Evolutionary conservation across 352 stramenopile species (phyloP).

Genomic region (Pythium brachiatum): DNA sequence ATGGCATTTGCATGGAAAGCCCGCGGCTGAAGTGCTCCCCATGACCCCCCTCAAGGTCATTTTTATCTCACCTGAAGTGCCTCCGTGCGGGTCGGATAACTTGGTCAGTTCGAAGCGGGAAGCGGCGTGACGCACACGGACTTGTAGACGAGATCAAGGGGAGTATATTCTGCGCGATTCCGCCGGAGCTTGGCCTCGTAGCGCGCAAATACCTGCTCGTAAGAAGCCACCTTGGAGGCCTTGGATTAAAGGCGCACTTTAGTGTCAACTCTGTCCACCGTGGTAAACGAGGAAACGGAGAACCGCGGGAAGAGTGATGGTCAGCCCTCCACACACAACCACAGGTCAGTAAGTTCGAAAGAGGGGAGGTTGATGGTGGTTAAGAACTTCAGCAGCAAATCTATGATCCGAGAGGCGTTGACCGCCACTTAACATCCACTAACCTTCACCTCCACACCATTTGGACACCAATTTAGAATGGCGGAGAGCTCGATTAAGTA

Average conservation of each 20-base stretch:
- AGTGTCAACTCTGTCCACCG: slow-evolving; percentile 34
- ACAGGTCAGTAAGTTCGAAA: slow-evolving; percentile 22
- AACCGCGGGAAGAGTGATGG: slow-evolving; percentile 38
- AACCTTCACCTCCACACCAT: slow-evolving; percentile 1
- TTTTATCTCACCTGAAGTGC: slow-evolving; percentile 24
- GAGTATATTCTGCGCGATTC: slow-evolving; percentile 22
- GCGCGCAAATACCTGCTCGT: slow-evolving; percentile 25
- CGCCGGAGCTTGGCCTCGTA: slow-evolving; percentile 2
- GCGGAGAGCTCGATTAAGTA: neutral
- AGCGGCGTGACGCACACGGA: slow-evolving; percentile 19
- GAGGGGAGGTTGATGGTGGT: slow-evolving; percentile 9
- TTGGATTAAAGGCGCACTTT: slow-evolving; percentile 27
- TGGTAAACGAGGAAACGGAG: slow-evolving; percentile 32
- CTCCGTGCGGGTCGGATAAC: slow-evolving; percentile 14
- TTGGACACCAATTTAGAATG: neutral
- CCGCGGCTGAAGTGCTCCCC: slow-evolving; percentile 12
- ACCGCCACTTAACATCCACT: neutral
- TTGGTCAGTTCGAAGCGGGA: slow-evolving; percentile 12
- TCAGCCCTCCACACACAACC: slow-evolving; percentile 24
- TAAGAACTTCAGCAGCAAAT: neutral
- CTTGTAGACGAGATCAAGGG: slow-evolving; percentile 30
- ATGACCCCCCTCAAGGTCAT: neutral
- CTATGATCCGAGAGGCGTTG: neutral
- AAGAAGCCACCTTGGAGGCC: slow-evolving; percentile 22
- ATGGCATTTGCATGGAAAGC: slow-evolving; percentile 6